Evolutionary conservation across 306 rosid genomes (phyloP), one percentile per base, ranked within the genome.

Genomic region (Begonia loranthoides): DNA sequence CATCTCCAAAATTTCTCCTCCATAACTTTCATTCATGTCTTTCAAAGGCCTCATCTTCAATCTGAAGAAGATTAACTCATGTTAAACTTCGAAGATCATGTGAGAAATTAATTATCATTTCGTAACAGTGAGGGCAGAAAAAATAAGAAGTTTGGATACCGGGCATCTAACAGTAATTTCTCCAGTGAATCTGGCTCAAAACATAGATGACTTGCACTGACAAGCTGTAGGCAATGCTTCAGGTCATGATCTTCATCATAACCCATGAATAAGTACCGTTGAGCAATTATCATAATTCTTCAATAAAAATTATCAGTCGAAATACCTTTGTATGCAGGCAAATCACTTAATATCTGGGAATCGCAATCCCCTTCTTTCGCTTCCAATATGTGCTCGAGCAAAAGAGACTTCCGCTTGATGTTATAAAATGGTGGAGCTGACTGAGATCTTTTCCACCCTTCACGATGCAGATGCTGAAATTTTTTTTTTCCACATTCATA

Each of bases 361-460:
- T 56, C 49, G 43, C 54, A 65, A 33, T 68, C 64, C 61, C 60
- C 45, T 34, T 66, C 67, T 61, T 57, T 61, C 45, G n/a, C 45
- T 49, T 61, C 45, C 19, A 59, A 59, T 61, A 70, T 73, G 50
- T 72, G 74, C 56, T 70, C 72, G 57, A 78, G 72, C 58, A 78
- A 65, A 62, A 54, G 47, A 65, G 76, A 82, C 72, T 58, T 78
- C 61, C 73, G 73, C 72, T 76, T 86, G 24, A 80, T 56, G 73
- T 69, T 74, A 62, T 69, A 54, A 63, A 80, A 76, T 46, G 99
- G 95, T 51, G 95, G 95, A 72, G 95, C 88, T 13, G 95, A 90
- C 60, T 44, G 63, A 74, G 95, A 68, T 73, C 97, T 67, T 68
- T 54, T 76, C 17, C 71, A 61, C 66, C 88, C 78, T 69, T 50